These are phyloP conservation scores for Magnaporthiopsis poae DNA, from an alignment of 2,329 filamentous ascomycete species.

Conservation along the genomic window DNA sequence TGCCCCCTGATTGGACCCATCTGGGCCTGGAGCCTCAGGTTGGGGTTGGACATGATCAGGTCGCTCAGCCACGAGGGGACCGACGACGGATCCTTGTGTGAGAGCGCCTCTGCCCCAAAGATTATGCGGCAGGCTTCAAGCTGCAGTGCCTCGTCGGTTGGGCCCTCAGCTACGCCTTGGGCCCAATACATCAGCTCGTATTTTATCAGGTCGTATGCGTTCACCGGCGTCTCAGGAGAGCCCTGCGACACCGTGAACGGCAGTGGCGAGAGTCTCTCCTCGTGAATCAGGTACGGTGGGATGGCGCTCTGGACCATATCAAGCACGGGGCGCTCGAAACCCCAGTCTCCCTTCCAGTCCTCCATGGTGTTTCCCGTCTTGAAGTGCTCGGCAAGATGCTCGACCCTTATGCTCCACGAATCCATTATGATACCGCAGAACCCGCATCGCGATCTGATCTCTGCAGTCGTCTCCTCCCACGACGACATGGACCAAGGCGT, in stretches of 20 bases:
- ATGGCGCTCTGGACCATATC: conserved; percentile 58
- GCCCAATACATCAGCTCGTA: conserved; percentile 45
- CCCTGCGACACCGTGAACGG: conserved; percentile 41
- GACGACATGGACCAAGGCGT: conserved; percentile 53
- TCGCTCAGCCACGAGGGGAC: conserved; percentile 47
- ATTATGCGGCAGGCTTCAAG: conserved; percentile 51
- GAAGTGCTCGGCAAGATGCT: conserved; percentile 59
- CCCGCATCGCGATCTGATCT: conserved; percentile 55
- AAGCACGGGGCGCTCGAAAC: conserved; percentile 52
- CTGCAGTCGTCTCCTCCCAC: conserved; percentile 51
- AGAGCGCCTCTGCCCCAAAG: conserved; percentile 41
- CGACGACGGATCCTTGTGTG: conserved; percentile 27
- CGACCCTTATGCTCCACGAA: conserved; percentile 50
- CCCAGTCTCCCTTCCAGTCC: conserved; percentile 62
- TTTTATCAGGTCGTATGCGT: conserved; percentile 54
- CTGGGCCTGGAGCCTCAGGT: conserved; percentile 32
- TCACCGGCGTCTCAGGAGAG: conserved; percentile 37
- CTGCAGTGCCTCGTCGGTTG: conserved; percentile 44
- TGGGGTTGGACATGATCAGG: conserved; percentile 41
- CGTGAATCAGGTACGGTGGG: conserved; percentile 56
- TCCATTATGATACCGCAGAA: conserved; percentile 55
- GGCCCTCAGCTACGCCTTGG: conserved; percentile 31
- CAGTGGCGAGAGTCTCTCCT: conserved; percentile 47
- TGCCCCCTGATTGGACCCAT: conserved; percentile 38
- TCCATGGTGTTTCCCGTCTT: conserved; percentile 57